These are phyloP conservation scores for Leccinellum albellum DNA, from an alignment of 768 basidiomycete species.

Conservation along the genomic window DNA sequence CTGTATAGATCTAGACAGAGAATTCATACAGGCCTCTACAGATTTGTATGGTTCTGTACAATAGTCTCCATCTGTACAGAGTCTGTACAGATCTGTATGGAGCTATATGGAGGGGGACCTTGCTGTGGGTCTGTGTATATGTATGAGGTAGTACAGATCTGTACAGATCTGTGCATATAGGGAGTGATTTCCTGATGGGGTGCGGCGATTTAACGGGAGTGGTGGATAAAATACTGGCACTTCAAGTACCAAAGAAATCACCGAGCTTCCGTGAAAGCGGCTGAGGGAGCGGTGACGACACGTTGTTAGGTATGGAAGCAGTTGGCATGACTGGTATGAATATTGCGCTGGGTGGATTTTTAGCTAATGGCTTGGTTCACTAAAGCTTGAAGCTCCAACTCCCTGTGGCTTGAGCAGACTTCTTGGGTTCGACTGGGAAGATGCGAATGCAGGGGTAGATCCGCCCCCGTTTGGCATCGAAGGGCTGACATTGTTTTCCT, in stretches of 20 bases:
- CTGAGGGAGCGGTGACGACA: constrained; percentile 31
- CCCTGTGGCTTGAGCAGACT: constrained; percentile 26
- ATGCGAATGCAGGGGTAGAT: constrained; percentile 12
- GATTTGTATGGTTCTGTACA: too few species aligned
- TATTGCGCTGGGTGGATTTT: constrained; percentile 24
- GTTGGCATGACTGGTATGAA: constrained; percentile 25
- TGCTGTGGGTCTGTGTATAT: too few species aligned
- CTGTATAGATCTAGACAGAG: too few species aligned
- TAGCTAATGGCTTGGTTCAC: constrained; percentile 41
- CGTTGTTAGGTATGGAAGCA: constrained; percentile 17
- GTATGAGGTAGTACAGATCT: too few species aligned
- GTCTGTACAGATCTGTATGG: too few species aligned
- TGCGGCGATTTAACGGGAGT: constrained; percentile 24
- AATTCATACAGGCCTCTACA: too few species aligned
- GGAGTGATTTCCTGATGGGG: too few species aligned
- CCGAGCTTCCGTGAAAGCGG: constrained; percentile 66
- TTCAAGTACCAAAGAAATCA: constrained; percentile 62
- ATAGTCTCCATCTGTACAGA: too few species aligned
- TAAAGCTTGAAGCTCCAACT: constrained; percentile 74
- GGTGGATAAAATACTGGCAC: constrained; percentile 47
- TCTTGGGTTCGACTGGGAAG: constrained; percentile 34
- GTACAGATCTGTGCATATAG: too few species aligned
- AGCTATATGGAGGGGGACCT: too few species aligned
- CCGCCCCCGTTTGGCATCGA: constrained; percentile 14
- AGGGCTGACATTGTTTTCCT: constrained; percentile 62